Conservation (phyloP, 2,329 filamentous ascomycete species). For the Cordyceps pruinosa region DNA sequence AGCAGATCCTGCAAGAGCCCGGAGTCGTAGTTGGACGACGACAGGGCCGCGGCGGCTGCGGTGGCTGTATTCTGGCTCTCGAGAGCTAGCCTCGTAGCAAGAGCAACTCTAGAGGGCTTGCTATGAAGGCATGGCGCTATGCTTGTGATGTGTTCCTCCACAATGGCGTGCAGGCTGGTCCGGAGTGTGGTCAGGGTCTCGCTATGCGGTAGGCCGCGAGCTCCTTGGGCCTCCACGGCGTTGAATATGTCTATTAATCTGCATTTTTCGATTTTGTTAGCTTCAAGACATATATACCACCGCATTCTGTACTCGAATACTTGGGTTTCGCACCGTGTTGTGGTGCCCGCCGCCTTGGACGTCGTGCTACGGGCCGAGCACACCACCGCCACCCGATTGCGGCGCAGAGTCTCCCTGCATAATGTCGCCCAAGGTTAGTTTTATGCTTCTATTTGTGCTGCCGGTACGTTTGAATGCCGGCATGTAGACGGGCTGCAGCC, state of each 20-base stretch:
- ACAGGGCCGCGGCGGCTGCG: not conserved
- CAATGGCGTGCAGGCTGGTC: not conserved
- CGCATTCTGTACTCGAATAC: too few species aligned
- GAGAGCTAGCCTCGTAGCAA: not conserved
- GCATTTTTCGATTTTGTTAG: not conserved
- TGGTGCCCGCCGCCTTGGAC: not conserved
- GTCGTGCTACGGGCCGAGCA: conserved; percentile 3
- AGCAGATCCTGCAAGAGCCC: not conserved
- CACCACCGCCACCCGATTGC: conserved; percentile 1
- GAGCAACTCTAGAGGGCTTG: not conserved
- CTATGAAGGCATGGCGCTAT: not conserved
- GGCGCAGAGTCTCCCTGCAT: not conserved
- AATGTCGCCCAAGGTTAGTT: conserved; percentile 6
- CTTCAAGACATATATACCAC: too few species aligned
- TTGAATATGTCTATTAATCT: not conserved
- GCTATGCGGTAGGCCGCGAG: not conserved
- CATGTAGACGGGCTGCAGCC: not conserved
- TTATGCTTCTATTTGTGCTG: not conserved
- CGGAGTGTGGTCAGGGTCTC: not conserved
- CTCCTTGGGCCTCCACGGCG: not conserved
- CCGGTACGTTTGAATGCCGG: not conserved
- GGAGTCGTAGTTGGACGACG: not conserved
- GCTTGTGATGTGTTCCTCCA: not conserved
- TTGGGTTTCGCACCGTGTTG: not conserved
- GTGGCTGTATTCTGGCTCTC: not conserved